Base-by-base conservation (phyloP, 495 filamentous ascomycete species). In the Platismatia glauca region DNA sequence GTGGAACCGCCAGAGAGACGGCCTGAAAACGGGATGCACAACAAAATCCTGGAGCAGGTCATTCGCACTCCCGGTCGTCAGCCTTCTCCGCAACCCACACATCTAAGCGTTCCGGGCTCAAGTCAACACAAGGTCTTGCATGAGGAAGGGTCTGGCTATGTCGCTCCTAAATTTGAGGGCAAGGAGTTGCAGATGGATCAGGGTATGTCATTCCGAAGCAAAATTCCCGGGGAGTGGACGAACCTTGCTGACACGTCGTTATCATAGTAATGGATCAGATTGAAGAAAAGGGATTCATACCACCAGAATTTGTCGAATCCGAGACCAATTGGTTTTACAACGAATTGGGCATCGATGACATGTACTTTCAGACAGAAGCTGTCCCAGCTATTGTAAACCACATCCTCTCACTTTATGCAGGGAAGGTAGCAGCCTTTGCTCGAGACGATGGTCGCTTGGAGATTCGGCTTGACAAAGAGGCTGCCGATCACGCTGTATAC, bases 261-360 rank as follows among this genome's bases (percentile, higher is more conserved):
- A 20, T 16, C 53, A 27, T 60, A 83, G 87, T 90, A 58, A 88
- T 89, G 84, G 86, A 88, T 68, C 77, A 82, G 68, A 73, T 90
- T 50, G 87, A 89, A 68, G 83, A 84, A 65, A 89, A 88, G 71
- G 86, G 83, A 44, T 97, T 96, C 83, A 89, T 98, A 59, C 94
- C 94, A 4, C 77, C 80, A 59, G 82, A 89, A 48, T 88, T 97
- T 66, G 81, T 96, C 43, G 85, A 91, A 61, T 81, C 84, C 4
- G 91, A 98, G 75, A 89, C 90, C 37, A 81, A 82, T 22, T 97
- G 94, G 95, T 98, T 98, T 80, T 98, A 98, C 77, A 89, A 94
- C 67, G 88, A 91, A 72, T 82, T 98, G 18, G 95, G 94, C 58
- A 98, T 98, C 69, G 94, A 98, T 74, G 94, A 98, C 75, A 92